A percentile compares a stretch with the other conserved stretches of the same genome.
Conservation (phyloP, 163 green algal genomes). For the Scenedesmus sp. region DNA sequence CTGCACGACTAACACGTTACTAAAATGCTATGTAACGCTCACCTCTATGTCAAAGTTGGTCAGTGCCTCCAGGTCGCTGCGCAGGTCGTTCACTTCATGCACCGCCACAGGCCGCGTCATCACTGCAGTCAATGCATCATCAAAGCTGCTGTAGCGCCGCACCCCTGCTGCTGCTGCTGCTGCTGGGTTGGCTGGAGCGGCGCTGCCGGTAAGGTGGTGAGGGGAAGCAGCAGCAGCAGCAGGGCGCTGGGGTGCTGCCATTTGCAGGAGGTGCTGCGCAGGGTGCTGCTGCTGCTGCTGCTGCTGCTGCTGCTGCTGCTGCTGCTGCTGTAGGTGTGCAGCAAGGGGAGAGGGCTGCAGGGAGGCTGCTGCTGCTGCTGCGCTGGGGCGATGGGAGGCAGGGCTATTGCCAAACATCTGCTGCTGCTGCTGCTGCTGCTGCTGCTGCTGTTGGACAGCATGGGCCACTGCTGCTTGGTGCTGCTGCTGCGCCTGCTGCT, state of each 20-base stretch:
- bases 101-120: slow-evolving; percentile 16
- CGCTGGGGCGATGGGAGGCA: not conserved
- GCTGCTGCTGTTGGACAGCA: not conserved
- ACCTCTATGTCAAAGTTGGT: slow-evolving; percentile 44
- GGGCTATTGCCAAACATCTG: not conserved
- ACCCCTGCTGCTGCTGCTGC: slow-evolving; percentile 22
- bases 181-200: not conserved
- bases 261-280: not conserved
- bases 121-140: not conserved
- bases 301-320: slow-evolving; percentile 10
- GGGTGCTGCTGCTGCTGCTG: too few species aligned
- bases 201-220: too few species aligned
- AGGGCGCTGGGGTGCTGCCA: not conserved
- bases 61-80: not conserved
- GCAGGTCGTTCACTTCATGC: slow-evolving; percentile 29
- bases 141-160: not conserved
- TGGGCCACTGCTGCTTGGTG: not conserved
- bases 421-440: slow-evolving; percentile 6
- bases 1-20: too few species aligned
- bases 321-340: not conserved
- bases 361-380: not conserved
- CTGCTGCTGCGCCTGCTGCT: not conserved
- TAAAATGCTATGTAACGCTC: too few species aligned
- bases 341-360: not conserved
- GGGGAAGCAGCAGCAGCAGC: too few species aligned